These are phyloP conservation scores for Rhizophagus sp. DNA, from an alignment of 192 early-diverging fungal species.

Conservation along the genomic window DNA sequence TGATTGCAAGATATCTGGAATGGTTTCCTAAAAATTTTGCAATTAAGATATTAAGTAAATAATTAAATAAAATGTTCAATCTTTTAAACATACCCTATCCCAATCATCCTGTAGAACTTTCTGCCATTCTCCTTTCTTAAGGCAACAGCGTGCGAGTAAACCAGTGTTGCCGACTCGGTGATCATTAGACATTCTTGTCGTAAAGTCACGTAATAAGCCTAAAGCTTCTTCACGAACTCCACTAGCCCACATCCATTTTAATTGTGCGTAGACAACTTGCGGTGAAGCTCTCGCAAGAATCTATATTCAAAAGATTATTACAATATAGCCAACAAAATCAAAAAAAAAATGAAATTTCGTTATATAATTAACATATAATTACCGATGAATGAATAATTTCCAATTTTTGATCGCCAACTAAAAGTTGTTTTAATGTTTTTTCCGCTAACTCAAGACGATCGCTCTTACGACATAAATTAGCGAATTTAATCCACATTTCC, in stretches of 20 bases:
- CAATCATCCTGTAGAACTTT: slow-evolving; percentile 51
- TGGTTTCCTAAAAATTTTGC: slow-evolving; percentile 42
- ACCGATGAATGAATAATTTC: slow-evolving; percentile 32
- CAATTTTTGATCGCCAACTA: slow-evolving; percentile 59
- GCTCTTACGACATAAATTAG: slow-evolving; percentile 90
- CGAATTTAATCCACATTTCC: slow-evolving; percentile 96
- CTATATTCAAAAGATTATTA: not conserved
- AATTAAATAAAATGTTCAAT: no score
- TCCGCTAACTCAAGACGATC: slow-evolving; percentile 78
- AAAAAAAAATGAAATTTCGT: not conserved
- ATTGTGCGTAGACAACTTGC: slow-evolving; percentile 84
- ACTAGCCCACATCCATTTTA: slow-evolving; percentile 89
- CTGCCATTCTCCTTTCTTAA: slow-evolving; percentile 97
- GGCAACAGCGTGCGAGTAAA: slow-evolving; percentile 81
- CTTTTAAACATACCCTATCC: slow-evolving; percentile 35
- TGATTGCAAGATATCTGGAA: slow-evolving; percentile 76
- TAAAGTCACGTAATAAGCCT: slow-evolving; percentile 76
- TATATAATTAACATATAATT: not conserved
- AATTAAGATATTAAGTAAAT: not conserved
- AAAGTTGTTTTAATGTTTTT: slow-evolving; percentile 73
- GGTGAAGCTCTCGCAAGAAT: slow-evolving; percentile 41
- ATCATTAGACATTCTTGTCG: slow-evolving; percentile 70
- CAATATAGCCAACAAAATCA: not conserved
- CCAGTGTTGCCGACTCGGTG: slow-evolving; percentile 52
- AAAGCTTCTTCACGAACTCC: slow-evolving; percentile 68